Conservation (phyloP, 495 filamentous ascomycete genomes). For the Podospora conica region DNA sequence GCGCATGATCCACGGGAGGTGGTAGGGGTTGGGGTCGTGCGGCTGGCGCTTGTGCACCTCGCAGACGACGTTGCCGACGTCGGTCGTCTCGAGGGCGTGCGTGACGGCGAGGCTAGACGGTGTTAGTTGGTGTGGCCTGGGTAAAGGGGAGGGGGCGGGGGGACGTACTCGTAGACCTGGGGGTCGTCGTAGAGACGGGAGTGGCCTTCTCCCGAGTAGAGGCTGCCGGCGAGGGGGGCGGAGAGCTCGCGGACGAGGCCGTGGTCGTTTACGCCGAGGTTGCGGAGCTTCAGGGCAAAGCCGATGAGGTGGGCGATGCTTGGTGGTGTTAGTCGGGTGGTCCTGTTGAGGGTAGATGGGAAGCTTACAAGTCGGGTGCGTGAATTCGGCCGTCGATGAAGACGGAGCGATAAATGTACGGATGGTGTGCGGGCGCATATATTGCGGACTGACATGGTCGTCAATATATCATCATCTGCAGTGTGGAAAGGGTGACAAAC, state of each 20-base stretch:
- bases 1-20: constrained; percentile 89
- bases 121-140: constrained; percentile 2
- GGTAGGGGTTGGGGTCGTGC: constrained; percentile 70
- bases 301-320: constrained; percentile 85
- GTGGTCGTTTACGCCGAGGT: constrained; percentile 86
- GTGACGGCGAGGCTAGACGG: constrained; percentile 64
- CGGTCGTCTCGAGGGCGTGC: constrained; percentile 79
- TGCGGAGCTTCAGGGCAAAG: constrained; percentile 87
- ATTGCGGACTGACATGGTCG: constrained; percentile 60
- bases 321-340: background rate
- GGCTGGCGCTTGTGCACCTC: constrained; percentile 28
- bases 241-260: constrained; percentile 90
- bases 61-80: constrained; percentile 48
- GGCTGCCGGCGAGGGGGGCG: constrained; percentile 77
- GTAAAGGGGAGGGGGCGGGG: background rate
- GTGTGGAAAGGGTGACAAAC: constrained; percentile 35
- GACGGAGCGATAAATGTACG: constrained; percentile 86
- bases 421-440: constrained; percentile 75
- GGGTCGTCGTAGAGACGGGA: constrained; percentile 87
- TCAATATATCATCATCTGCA: constrained; percentile 7
- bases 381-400: constrained; percentile 94
- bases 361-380: constrained; percentile 75
- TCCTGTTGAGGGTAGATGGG: constrained; percentile 7
- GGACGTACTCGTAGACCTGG: constrained; percentile 72
- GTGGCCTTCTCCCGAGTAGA: constrained; percentile 90